These are phyloP conservation scores for Pseudozyma sp. DNA, from an alignment of 1,284 basidiomycete genomes.

Conservation along the genomic window DNA sequence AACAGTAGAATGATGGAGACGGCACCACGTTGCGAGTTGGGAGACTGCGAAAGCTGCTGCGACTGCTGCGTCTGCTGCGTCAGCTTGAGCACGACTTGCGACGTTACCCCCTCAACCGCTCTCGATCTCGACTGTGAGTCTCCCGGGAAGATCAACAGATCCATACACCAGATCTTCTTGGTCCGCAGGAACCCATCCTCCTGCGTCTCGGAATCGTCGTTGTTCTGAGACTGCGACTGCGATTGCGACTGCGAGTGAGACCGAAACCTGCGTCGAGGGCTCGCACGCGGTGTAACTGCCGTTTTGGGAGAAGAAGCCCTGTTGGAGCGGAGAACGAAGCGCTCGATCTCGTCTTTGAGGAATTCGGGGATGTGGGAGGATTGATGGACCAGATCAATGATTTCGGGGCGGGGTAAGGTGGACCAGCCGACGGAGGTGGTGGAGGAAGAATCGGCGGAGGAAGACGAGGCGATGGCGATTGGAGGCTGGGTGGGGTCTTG, in stretches of 20 bases:
- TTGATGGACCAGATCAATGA: constrained; percentile 29
- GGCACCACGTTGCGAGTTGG: neutral
- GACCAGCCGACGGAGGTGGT: constrained; percentile 28
- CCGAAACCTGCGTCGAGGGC: neutral
- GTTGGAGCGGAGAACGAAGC: constrained; percentile 24
- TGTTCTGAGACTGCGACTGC: constrained; percentile 21
- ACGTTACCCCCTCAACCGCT: constrained; percentile 2
- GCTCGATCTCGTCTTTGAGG: constrained; percentile 45
- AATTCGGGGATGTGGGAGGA: constrained; percentile 32
- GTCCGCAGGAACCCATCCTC: constrained; percentile 40
- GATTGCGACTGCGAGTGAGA: constrained; percentile 10
- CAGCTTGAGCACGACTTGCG: constrained; percentile 13
- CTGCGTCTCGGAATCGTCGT: constrained; percentile 44
- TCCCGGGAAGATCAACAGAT: constrained; percentile 23
- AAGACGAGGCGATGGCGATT: neutral
- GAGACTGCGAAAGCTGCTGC: neutral
- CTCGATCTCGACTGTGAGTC: neutral
- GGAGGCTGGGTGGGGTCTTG: neutral
- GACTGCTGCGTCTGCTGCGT: constrained; percentile 19
- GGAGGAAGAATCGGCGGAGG: constrained; percentile 6
- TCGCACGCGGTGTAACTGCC: neutral
- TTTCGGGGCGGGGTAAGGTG: constrained; percentile 23
- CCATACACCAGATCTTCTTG: constrained; percentile 42
- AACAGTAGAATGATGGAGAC: constrained; percentile 27
- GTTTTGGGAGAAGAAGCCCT: constrained; percentile 15